Percentiles rank a stretch among this genome's conserved stretches.
Evolutionary conservation across 768 basidiomycete species (phyloP).

Genomic region (Asterophora lycoperdoides): DNA sequence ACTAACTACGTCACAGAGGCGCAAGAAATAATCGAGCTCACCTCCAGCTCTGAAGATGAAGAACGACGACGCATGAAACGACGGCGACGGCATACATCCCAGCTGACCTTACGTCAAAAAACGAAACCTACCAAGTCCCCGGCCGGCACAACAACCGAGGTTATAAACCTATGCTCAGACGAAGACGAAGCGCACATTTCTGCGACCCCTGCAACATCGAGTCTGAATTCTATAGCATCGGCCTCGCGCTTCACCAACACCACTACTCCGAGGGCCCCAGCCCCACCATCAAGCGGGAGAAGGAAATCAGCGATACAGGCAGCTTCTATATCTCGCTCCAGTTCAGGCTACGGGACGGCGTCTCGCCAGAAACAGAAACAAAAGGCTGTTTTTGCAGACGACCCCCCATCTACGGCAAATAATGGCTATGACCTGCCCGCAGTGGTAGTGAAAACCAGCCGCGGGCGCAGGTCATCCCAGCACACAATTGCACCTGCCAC

Average conservation of each 20-base stretch:
- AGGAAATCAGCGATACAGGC: too few species aligned
- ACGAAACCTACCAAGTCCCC: background rate
- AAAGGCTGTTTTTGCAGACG: background rate
- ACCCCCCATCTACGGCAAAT: background rate
- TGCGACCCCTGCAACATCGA: background rate
- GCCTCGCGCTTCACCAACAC: too few species aligned
- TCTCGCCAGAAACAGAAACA: background rate
- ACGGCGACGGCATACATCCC: background rate
- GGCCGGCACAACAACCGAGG: background rate
- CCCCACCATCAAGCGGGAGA: background rate
- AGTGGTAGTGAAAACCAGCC: background rate
- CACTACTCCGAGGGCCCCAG: background rate
- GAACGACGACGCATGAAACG: background rate
- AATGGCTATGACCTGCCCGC: background rate
- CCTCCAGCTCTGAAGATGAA: conserved; percentile 8
- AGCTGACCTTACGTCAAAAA: background rate
- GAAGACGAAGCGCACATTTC: background rate
- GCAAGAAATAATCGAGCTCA: conserved; percentile 6
- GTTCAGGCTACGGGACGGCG: too few species aligned
- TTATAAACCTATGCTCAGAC: conserved; percentile 12
- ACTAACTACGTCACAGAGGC: background rate
- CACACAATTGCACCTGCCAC: background rate
- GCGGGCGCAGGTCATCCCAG: too few species aligned
- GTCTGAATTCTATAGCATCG: too few species aligned
- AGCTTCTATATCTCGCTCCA: too few species aligned